These are phyloP conservation scores for Talaromyces sp. DNA, from an alignment of 2,329 filamentous ascomycete genomes.

Conservation along the genomic window DNA sequence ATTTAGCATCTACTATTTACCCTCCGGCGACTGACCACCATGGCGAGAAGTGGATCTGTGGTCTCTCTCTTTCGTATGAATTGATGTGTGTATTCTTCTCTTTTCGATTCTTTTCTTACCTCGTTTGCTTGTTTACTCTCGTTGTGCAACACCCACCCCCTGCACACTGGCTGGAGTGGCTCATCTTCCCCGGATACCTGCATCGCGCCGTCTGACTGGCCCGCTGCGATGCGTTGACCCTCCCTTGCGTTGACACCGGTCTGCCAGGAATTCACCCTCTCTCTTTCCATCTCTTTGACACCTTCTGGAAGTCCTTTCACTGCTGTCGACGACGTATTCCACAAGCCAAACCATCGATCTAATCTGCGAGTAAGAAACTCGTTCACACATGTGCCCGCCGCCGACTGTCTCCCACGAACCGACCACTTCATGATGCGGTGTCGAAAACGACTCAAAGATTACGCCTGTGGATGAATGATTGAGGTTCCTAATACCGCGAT, in stretches of 20 bases:
- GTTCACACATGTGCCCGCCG: not conserved
- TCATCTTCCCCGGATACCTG: constrained; percentile 14
- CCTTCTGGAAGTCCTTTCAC: constrained; percentile 13
- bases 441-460: constrained; percentile 40
- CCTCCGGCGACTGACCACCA: too few relatives aligned
- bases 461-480: constrained; percentile 34
- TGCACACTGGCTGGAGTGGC: not conserved
- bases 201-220: constrained; percentile 9
- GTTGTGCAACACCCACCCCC: constrained; percentile 2
- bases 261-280: not conserved
- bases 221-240: not conserved
- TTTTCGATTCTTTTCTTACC: not conserved
- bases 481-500: constrained; percentile 19
- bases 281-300: not conserved
- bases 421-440: constrained; percentile 38
- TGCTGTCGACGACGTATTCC: too few relatives aligned
- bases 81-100: not conserved
- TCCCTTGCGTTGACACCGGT: constrained; percentile 13
- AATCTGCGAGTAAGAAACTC: too few relatives aligned
- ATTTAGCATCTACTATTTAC: too few relatives aligned
- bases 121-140: not conserved
- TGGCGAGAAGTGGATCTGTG: not conserved
- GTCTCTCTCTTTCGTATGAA: not conserved
- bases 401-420: not conserved
- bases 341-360: not conserved